Evolutionary conservation across 768 basidiomycete genomes (phyloP), one percentile per base, ranked within the genome.

Genomic region (Trametes meyenii): DNA sequence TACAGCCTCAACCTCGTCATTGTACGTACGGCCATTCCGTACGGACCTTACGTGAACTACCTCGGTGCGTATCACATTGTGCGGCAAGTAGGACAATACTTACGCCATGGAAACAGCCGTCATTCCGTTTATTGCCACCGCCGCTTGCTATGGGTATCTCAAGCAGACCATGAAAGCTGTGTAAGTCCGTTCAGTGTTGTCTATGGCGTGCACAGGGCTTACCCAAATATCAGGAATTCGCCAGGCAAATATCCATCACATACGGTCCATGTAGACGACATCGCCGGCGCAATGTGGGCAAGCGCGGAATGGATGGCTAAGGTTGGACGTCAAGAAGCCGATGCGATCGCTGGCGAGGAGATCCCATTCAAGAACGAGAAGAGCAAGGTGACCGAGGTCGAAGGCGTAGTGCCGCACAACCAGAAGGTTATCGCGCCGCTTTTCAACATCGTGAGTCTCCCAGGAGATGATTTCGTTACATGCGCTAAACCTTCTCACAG

Each of bases 81-180:
- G 35, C 19, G n/a, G 21, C 42, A 10, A 6, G 19, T 46, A 7
- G 3, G 19, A 7, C 17, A 35, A 26, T 17, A 16, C 50, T 54
- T 45, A 49, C 6, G 17, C 63, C 40, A 65, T 53, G 19, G 6
- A 12, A 40, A 23, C 67, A 92, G 90, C 90, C 64, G 78, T 88
- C 19, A 81, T 67, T 11, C 53, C 87, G 11, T 85, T 83, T 43
- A 85, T 92, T 46, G 88, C 87, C 1, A 86, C 93, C 13, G 88
- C 85, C 11, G 83, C 89, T 13, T 86, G 94, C 29, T 94, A 94
- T 72, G 90, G 90, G 5, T 85, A 90, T 70, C 78, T 91, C 73
- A 85, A 91, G 70, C 87, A 90, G 66, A 90, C 91, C 1, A 90
- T 95, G 87, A 92, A 90, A 72, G 89, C 86, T 11, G 79, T 94